Evolutionary conservation across 345 rosid genomes (phyloP), one percentile per base, ranked within the genome.

Genomic region (Eucalyptus urophylla): DNA sequence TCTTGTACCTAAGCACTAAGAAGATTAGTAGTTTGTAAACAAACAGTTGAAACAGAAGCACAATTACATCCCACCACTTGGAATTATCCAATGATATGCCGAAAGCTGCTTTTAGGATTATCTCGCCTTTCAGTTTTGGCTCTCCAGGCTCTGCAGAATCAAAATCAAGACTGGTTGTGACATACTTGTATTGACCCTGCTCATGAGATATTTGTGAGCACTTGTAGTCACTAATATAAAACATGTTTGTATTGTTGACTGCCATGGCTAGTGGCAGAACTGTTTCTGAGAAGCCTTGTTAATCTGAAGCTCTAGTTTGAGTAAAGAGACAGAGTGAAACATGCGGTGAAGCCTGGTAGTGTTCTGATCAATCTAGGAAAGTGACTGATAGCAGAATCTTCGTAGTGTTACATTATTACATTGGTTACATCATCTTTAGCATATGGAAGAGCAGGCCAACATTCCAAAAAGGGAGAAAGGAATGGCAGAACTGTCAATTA

Each of bases 141-240:
- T 87, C 62, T 49, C 91, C 87, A 7, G 87, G 62, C 22, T 40
- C 11, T 2, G 16, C n/a, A 1, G 92, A 80, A 87, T 93, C 92
- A 40, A 93, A 93, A 19, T 90, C 93, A 3, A 90, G 91, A 16
- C 93, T 91, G 1, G 89, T 89, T 91, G 90, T 89, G 85, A 89
- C 89, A 40, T 90, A 90, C 89, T 93, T 93, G 92, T 87, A 86
- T n/a, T 90, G 89, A 24, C 93, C 93, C 93, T 92, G 72, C 89
- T 31, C 80, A 67, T 67, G 21, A 67, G 40, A 31, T 67, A 67
- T 31, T 16, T 14, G 19, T 67, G 22, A 67, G 43, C 80, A 67
- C 40, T 67, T n/a, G 8, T n/a, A 31, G 4, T 31, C 37, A 67
- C 21, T 67, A 37, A n/a, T 67, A 40, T 37, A 67, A 31, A 31